Percentiles rank a stretch among this genome's conserved stretches.
These are phyloP conservation scores for Ricinus communis DNA, from an alignment of 345 rosid genomes.

Conservation along the genomic window DNA sequence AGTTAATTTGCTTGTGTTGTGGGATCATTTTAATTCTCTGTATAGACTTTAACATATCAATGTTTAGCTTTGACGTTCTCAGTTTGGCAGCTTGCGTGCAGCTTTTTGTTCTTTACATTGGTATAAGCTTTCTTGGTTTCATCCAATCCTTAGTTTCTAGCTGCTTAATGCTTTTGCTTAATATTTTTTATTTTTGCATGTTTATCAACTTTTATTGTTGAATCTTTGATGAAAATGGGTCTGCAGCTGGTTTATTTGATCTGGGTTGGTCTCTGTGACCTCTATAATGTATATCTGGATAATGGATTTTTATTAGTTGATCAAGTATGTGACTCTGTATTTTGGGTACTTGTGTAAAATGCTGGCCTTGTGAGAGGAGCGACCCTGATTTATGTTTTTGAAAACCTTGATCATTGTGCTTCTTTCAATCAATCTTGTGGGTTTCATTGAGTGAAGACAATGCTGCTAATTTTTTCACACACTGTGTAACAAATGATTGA, in stretches of 20 bases:
- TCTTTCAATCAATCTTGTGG: conserved; percentile 16
- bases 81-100: conserved; percentile 27
- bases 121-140: conserved; percentile 22
- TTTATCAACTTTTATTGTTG: conserved; percentile 22
- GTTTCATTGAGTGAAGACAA: not conserved
- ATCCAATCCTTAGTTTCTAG: conserved; percentile 12
- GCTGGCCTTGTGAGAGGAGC: not conserved
- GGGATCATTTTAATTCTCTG: conserved; percentile 41
- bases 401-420: not conserved
- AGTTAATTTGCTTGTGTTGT: conserved; percentile 25
- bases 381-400: conserved; percentile 11
- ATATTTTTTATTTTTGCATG: conserved; percentile 26
- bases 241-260: conserved; percentile 32
- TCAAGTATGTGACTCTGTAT: conserved; percentile 6
- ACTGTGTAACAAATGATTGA: not conserved
- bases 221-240: conserved; percentile 23
- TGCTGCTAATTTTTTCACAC: not conserved
- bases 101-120: conserved; percentile 19
- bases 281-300: not conserved
- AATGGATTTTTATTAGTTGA: conserved; percentile 20
- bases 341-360: not conserved
- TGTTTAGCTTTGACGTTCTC: conserved; percentile 32
- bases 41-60: conserved; percentile 21
- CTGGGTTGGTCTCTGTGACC: conserved; percentile 16
- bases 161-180: conserved; percentile 1